Evolutionary conservation across 371 early-diverging fungal species (phyloP), one percentile per base, ranked within the genome.

Genomic region (Conidiobolus incongruus): DNA sequence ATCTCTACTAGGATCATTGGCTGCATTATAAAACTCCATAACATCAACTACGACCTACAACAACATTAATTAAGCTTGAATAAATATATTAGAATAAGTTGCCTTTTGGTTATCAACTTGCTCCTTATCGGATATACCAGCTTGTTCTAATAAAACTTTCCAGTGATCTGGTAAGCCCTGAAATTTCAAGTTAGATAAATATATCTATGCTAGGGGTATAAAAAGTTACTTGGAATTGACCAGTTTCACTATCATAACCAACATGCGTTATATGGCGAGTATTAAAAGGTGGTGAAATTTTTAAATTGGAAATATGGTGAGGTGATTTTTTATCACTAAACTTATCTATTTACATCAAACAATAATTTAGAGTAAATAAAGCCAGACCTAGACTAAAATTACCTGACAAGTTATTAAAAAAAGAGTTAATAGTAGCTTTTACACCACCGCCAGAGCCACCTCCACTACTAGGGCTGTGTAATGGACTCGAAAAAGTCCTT

Each of bases 91-190:
- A 17, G 8, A 15, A n/a, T 2, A 22, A 29, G 8, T 30, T 29
- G 29, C 41, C 41, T 41, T 24, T 11, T 24, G 41, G 26, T 41
- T 24, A 19, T 24, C 41, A 12, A 13, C 31, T 31, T 41, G 41
- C 15, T 41, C 41, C 4, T 24, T 41, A 7, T 41, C 15, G 6
- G 41, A 17, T n/a, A 60, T 52, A 15, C 66, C 62, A 12, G 66
- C 63, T 12, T 62, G 59, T 2, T 55, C 17, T 8, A 66, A 31
- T n/a, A 66, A 60, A n/a, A 52, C 47, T 47, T 61, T 60, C 66
- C 66, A 66, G 54, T 63, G 58, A 0, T 47, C 33, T 12, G 66
- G 66, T 35, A 66, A 44, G 1, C 66, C 66, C 47, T 60, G 51
- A 30, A 54, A 54, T 16, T 12, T 15, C 5, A 22, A 22, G 7